Conservation (phyloP, 306 rosid species). For the Lablab purpureus region DNA sequence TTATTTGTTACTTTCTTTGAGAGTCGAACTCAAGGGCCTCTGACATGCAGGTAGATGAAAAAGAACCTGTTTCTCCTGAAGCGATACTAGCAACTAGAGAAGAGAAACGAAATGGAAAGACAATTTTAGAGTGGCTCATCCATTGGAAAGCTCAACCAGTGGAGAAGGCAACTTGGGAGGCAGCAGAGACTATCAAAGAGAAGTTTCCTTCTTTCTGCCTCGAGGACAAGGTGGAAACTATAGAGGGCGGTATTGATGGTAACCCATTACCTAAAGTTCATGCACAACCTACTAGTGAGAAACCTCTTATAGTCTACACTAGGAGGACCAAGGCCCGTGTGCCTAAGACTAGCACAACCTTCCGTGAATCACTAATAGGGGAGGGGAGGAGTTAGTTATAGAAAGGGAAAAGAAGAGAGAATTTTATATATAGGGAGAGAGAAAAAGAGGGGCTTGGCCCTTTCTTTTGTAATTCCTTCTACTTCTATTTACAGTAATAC, state of each 20-base stretch:
- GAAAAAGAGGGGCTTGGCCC: neutral
- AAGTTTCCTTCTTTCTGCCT: neutral
- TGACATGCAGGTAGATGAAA: neutral
- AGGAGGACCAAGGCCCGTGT: neutral
- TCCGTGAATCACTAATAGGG: neutral
- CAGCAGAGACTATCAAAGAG: neutral
- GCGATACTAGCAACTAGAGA: neutral
- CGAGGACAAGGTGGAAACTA: neutral
- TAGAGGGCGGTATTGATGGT: neutral
- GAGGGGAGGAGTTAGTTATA: neutral
- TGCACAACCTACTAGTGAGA: neutral
- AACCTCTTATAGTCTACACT: neutral
- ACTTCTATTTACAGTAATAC: neutral
- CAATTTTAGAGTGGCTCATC: neutral
- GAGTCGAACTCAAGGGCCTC: neutral
- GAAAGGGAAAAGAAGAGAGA: neutral
- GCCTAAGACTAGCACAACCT: neutral
- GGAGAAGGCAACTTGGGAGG: neutral
- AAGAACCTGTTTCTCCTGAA: neutral
- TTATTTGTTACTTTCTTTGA: neutral
- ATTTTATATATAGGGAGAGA: neutral
- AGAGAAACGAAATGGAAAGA: neutral
- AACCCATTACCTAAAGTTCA: neutral
- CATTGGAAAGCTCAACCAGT: neutral
- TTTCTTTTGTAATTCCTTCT: neutral